Percentiles rank a stretch among this genome's conserved stretches.
These are phyloP conservation scores for Diaporthe ilicicola DNA, from an alignment of 2,329 filamentous ascomycete genomes.

Conservation along the genomic window DNA sequence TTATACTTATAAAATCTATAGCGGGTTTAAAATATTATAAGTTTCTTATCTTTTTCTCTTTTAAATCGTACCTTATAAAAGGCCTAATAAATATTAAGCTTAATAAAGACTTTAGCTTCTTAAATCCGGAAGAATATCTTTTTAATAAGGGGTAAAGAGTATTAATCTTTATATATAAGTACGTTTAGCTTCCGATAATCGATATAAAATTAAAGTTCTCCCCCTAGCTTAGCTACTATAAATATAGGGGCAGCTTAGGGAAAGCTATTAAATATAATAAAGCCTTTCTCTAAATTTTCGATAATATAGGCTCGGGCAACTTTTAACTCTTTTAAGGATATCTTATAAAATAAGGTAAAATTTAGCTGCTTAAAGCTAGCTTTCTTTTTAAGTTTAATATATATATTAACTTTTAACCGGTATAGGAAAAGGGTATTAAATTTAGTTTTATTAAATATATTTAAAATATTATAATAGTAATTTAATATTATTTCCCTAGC, in stretches of 20 bases:
- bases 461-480: neutral
- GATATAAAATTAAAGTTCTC: neutral
- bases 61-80: neutral
- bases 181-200: conserved; percentile 1
- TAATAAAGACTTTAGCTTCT: neutral
- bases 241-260: neutral
- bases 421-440: neutral
- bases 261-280: neutral
- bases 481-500: neutral
- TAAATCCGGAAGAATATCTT: neutral
- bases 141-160: neutral
- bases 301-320: neutral
- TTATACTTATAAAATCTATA: neutral
- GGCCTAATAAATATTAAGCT: neutral
- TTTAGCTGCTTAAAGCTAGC: neutral
- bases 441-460: neutral
- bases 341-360: neutral
- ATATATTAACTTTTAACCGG: too few species aligned
- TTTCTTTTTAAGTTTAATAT: neutral
- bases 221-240: neutral
- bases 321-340: neutral
- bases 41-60: neutral
- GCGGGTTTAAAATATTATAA: neutral
- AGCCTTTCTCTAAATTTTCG: neutral
- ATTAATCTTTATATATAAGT: too few species aligned